Evolutionary conservation across 2,329 filamentous ascomycete species (phyloP), one percentile per base, ranked within the genome.

Genomic region (Monilinia vaccinii-corymbosi): DNA sequence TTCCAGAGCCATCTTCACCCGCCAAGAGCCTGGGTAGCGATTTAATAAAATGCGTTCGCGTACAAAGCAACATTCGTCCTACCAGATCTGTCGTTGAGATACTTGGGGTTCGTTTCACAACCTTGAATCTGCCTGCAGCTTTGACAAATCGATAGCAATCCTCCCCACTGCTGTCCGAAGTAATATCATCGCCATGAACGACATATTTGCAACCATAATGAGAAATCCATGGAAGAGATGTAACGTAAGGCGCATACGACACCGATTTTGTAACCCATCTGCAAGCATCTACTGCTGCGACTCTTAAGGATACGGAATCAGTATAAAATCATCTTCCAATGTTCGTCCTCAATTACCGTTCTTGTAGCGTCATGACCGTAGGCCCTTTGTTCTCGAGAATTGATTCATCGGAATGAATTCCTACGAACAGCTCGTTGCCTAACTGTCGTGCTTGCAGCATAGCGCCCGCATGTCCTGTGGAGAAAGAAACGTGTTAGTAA

Each of bases 71-170:
- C 94, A 99, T 99, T 69, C 94, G 87, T 23, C 94, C 94, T 31
- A 99, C 94, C n/a, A 99, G 82, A 72, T 99, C 94, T 4, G 94
- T 99, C 2, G 94, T 99, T 11, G 91, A 96, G 70, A 99, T 99
- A 62, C 91, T 92, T 0, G 94, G 94, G 2, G 94, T 97, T 64
- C 94, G 84, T 77, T 96, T 96, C 49, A 99, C 94, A 21, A 99
- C 91, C 76, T 95, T 92, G 82, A 99, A 99, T 47, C 94, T 84
- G 14, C 88, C 87, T 1, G 93, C 94, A 45, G 89, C 87, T 76
- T 99, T 99, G 70, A 99, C 94, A 71, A 93, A 97, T 62, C 94
- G 89, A 77, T 99, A 99, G 77, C 93, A 97, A 77, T 99, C 94
- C 73, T 96, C 88, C 46, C 94, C 94, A 66, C 86, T 85, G 72